Percentiles rank a stretch among this genome's conserved stretches.
Conservation (phyloP, 1,284 basidiomycete species). For the Mycena sp. region DNA sequence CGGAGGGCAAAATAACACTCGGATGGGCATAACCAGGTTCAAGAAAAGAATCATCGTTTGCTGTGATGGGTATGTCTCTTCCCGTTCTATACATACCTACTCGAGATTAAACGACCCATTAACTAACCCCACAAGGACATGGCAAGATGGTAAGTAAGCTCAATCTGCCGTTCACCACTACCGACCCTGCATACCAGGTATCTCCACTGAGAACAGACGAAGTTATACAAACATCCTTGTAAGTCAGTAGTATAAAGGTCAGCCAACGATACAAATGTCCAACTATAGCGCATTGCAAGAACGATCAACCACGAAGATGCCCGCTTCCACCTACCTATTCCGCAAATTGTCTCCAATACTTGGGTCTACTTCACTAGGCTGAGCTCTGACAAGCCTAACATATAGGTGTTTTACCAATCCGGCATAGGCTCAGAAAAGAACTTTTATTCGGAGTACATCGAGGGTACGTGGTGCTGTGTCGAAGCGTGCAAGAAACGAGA, state of each 20-base stretch:
- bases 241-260: constrained; percentile 29
- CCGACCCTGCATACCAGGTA: constrained; percentile 15
- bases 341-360: constrained; percentile 61
- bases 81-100: not conserved
- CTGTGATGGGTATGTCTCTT: constrained; percentile 68
- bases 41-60: constrained; percentile 73
- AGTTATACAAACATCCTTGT: constrained; percentile 74
- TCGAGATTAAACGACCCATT: not conserved
- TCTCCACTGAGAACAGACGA: constrained; percentile 57
- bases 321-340: constrained; percentile 55
- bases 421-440: constrained; percentile 72
- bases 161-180: not conserved
- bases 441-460: constrained; percentile 62
- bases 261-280: not conserved
- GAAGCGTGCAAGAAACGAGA: too few relatives aligned
- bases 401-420: constrained; percentile 64
- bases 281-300: constrained; percentile 56
- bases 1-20: not conserved
- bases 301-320: constrained; percentile 66
- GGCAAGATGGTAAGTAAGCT: constrained; percentile 51
- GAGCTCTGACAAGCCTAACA: not conserved
- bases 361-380: not conserved
- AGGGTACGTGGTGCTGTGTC: constrained; percentile 46
- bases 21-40: constrained; percentile 26
- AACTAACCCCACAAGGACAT: constrained; percentile 46